Conservation (phyloP, 306 rosid species). For the Malus orientalis region DNA sequence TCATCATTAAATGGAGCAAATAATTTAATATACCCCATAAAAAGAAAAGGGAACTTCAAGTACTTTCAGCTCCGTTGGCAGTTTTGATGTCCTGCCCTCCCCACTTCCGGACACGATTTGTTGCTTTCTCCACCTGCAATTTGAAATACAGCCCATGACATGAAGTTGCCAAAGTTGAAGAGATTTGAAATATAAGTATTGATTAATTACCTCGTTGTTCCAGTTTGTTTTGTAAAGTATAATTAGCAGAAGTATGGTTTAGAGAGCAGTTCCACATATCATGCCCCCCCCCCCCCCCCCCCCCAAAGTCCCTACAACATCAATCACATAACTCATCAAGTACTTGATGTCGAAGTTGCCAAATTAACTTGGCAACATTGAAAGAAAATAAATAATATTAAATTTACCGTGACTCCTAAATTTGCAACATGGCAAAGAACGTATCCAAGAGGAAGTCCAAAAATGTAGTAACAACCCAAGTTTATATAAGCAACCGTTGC, state of each 20-base stretch:
- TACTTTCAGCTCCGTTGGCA: not conserved
- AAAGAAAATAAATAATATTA: not conserved
- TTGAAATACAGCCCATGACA: not conserved
- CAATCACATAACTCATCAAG: not conserved
- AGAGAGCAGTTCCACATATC: slow-evolving; percentile 33
- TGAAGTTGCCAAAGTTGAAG: not conserved
- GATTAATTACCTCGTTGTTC: slow-evolving; percentile 34
- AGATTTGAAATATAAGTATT: not conserved
- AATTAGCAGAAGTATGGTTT: slow-evolving; percentile 19
- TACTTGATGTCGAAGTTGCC: not conserved
- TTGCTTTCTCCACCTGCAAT: slow-evolving; percentile 48
- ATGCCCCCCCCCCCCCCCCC: slow-evolving; percentile 18
- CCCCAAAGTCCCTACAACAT: slow-evolving; percentile 19
- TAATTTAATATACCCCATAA: too few relatives aligned
- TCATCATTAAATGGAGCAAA: too few relatives aligned
- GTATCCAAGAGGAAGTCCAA: slow-evolving; percentile 45
- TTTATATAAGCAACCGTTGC: slow-evolving; percentile 42
- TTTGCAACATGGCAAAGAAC: slow-evolving; percentile 22
- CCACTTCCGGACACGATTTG: slow-evolving; percentile 33
- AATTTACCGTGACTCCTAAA: slow-evolving; percentile 35
- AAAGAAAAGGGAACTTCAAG: not conserved
- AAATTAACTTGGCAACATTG: not conserved
- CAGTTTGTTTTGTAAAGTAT: slow-evolving; percentile 44
- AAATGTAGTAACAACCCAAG: slow-evolving; percentile 45
- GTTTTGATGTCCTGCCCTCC: not conserved